Evolutionary conservation across 768 basidiomycete genomes (phyloP).

Genomic region (Basidioascus undulatus): DNA sequence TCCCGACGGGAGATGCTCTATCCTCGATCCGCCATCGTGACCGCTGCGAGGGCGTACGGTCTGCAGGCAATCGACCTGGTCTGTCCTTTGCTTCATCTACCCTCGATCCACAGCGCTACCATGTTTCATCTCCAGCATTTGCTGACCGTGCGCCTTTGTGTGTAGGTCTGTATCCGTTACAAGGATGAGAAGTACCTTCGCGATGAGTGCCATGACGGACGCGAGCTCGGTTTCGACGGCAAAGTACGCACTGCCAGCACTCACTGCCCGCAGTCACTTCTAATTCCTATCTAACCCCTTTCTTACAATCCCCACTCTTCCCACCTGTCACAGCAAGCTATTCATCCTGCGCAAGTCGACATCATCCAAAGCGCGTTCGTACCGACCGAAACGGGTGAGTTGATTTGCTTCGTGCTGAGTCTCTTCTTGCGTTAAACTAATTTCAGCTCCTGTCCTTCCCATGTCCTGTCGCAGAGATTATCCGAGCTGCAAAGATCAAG

Average conservation of each 20-base stretch:
- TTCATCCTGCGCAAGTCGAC: slow-evolving; percentile 65
- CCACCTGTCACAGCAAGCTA: slow-evolving; percentile 45
- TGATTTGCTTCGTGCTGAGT: not conserved
- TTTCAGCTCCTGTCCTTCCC: not conserved
- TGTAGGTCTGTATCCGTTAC: slow-evolving; percentile 68
- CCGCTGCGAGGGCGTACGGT: slow-evolving; percentile 57
- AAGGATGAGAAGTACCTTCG: slow-evolving; percentile 39
- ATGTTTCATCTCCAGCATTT: not conserved
- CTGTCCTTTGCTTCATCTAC: slow-evolving; percentile 1
- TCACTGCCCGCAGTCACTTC: not conserved
- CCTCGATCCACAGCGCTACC: not conserved
- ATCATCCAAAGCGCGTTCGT: slow-evolving; percentile 56
- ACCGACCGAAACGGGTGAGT: slow-evolving; percentile 39
- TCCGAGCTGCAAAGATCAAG: slow-evolving; percentile 48
- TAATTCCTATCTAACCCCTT: too few species aligned
- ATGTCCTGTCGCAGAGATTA: slow-evolving; percentile 31
- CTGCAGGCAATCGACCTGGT: slow-evolving; percentile 83
- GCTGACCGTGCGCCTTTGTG: not conserved
- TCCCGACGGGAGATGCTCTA: slow-evolving; percentile 56
- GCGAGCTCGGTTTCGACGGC: slow-evolving; percentile 67
- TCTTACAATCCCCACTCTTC: not conserved
- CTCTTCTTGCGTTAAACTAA: not conserved
- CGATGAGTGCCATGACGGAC: slow-evolving; percentile 57
- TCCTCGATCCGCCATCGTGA: slow-evolving; percentile 57
- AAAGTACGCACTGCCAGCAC: slow-evolving; percentile 29